Base-by-base conservation (phyloP, 164 flowering plant genomes). In the Euptelea pleiosperma region DNA sequence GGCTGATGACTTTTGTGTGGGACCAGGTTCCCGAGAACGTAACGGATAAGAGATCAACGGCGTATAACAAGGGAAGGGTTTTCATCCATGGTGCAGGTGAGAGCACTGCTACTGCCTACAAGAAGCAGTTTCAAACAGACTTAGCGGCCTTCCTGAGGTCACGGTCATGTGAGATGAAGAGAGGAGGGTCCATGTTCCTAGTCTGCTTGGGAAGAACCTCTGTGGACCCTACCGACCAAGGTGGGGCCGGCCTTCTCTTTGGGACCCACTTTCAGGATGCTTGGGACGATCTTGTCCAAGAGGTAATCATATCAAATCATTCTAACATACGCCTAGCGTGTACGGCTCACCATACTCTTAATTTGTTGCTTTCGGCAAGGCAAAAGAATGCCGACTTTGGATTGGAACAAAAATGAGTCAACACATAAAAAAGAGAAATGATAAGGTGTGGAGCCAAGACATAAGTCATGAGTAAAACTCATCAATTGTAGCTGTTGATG, bases 241-340 rank as follows among this genome's bases (percentile, higher is more conserved):
- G 97, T 66, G 97, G 97, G 60, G 85, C 91, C 4, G 97, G 91
- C 2, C 69, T 79, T 31, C 85, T 90, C 61, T 90, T 90, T 57
- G 95, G 91, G 69, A 85, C 91, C 73, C 91, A 90, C 79, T 85
- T 81, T 72, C 90, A 87, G 48, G 92, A 85, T 58, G 95, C 97
- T 40, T 90, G 92, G 95, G 72, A 84, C 57, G 97, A 90, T 70
- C 95, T 90, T 62, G 74, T 75, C 60, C 54, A 70, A 37, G 76
- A 79, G 81, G 84, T 79, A 66, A 36, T 67, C 35, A 55, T 54
- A 26, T n/a, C 26, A 4, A 16, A 40, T 47, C 21, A 4, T 48
- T 59, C n/a, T 49, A 3, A n/a, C n/a, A n/a, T n/a, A n/a, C n/a
- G n/a, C n/a, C n/a, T n/a, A n/a, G n/a, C 29, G 24, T 50, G 12